Evolutionary conservation across 352 stramenopile genomes (phyloP), one percentile per base, ranked within the genome.

Genomic region (Phytophthora tubulina): DNA sequence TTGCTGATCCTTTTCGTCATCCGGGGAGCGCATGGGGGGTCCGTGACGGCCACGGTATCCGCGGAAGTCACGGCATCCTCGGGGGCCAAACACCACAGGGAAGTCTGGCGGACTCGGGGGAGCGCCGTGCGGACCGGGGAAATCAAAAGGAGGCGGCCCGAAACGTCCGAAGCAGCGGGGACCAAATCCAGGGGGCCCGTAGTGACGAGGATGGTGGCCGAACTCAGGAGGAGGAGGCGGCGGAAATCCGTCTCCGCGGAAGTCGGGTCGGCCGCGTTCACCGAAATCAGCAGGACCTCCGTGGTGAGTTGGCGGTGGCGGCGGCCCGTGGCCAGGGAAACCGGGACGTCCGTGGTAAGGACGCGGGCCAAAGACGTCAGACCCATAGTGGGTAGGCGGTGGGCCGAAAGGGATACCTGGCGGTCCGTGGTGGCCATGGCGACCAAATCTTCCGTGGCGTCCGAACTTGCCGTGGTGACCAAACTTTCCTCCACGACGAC

Each of bases 401-500:
- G 44, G 11, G 8, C 44, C 11, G 31, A 68, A 63, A 3, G 61
- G 53, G 6, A 72, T 38, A 6, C 54, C 62, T 27, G 63, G 69
- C 10, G 63, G 56, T 2, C 69, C 50, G 33, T 70, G 58, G n/a
- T 70, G 56, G 0, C 53, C 72, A 38, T 71, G 63, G 10, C 57
- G 71, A 15, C 52, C 44, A 21, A 73, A 72, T 9, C 73, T 52
- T 0, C 65, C 65, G 21, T 75, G 64, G 2, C 10, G 59, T 3
- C 52, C 67, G 32, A 70, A 72, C 4, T 72, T 77, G 3, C 42
- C 56, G 33, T 72, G 73, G 31, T 67, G 67, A 6, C 53, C 63
- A 52, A 39, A 76, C 39, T 73, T 79, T 46, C 58, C 70, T 8
- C 67, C 60, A 11, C 75, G 70, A 62, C 70, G 62, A 17, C 77